Evolutionary conservation across 345 rosid genomes (phyloP).

Genomic region (Leavenworthia alabamica): DNA sequence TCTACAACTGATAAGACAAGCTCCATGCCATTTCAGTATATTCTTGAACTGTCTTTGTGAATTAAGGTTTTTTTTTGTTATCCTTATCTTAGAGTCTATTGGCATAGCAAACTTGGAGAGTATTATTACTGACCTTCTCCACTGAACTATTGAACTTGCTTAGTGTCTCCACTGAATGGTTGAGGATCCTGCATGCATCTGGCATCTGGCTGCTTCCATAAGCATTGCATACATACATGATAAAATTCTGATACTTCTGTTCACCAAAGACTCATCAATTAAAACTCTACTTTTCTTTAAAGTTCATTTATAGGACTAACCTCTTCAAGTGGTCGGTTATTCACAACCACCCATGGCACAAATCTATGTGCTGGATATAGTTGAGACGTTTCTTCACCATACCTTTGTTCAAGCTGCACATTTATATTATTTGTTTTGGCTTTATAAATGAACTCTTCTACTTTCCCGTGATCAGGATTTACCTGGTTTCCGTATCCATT

Average conservation of each 20-base stretch:
- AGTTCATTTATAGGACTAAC: slow-evolving; percentile 18
- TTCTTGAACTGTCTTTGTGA: not conserved
- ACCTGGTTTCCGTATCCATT: slow-evolving; percentile 51
- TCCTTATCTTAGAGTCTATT: not conserved
- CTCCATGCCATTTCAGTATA: not conserved
- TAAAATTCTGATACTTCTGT: slow-evolving; percentile 51
- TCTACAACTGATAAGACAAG: no score
- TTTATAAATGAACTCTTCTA: not conserved
- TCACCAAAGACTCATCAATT: slow-evolving; percentile 5
- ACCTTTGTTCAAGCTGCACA: slow-evolving; percentile 43
- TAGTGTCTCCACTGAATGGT: slow-evolving; percentile 11
- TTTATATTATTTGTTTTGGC: not conserved
- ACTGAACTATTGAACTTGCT: slow-evolving; percentile 14
- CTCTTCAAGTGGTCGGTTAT: slow-evolving; percentile 51
- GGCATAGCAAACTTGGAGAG: slow-evolving; percentile 24
- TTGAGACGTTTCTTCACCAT: slow-evolving; percentile 46
- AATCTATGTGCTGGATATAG: slow-evolving; percentile 53
- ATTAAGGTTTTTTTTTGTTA: not conserved
- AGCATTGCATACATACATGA: slow-evolving; percentile 50
- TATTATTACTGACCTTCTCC: slow-evolving; percentile 16
- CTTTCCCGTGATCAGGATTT: not conserved
- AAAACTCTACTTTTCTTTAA: not conserved
- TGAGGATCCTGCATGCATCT: slow-evolving; percentile 38
- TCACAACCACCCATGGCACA: slow-evolving; percentile 68
- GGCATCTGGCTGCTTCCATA: slow-evolving; percentile 42